Evolutionary conservation across 345 rosid genomes (phyloP).

Genomic region (Populus tremula): DNA sequence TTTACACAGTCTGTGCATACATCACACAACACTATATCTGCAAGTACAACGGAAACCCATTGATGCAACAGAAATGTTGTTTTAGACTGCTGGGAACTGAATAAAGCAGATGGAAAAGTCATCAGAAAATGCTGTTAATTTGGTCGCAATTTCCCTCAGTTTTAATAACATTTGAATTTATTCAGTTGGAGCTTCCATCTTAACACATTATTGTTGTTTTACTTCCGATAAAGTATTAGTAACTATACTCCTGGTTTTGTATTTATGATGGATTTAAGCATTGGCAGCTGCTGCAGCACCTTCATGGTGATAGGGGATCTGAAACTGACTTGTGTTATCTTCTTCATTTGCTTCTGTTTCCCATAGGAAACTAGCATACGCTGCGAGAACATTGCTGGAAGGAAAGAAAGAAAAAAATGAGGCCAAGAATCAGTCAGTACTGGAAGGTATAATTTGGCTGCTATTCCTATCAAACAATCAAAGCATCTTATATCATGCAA

Average conservation of each 20-base stretch:
- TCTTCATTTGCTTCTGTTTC: conserved; percentile 50
- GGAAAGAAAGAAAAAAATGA: conserved; percentile 1
- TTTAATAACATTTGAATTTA: neutral
- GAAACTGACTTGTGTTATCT: conserved; percentile 7
- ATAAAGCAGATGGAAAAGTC: neutral
- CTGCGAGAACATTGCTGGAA: conserved; percentile 67
- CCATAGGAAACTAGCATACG: conserved; percentile 88
- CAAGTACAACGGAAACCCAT: no score
- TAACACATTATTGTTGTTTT: neutral
- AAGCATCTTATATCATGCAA: neutral
- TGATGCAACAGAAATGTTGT: no score
- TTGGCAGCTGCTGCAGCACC: conserved; percentile 3
- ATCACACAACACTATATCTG: no score
- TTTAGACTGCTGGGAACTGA: neutral
- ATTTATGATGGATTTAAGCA: conserved; percentile 5
- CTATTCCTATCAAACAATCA: neutral
- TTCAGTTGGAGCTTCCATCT: neutral
- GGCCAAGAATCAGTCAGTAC: neutral
- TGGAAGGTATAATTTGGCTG: neutral
- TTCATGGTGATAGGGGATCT: conserved; percentile 3
- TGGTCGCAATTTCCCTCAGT: neutral
- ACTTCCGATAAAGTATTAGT: neutral
- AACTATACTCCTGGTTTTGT: conserved; percentile 1
- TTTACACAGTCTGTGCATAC: no score
- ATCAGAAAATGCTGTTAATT: neutral